phyloP scores from a whole-genome alignment of 441 rosid species.

The Euphorbia corollata region DNA sequence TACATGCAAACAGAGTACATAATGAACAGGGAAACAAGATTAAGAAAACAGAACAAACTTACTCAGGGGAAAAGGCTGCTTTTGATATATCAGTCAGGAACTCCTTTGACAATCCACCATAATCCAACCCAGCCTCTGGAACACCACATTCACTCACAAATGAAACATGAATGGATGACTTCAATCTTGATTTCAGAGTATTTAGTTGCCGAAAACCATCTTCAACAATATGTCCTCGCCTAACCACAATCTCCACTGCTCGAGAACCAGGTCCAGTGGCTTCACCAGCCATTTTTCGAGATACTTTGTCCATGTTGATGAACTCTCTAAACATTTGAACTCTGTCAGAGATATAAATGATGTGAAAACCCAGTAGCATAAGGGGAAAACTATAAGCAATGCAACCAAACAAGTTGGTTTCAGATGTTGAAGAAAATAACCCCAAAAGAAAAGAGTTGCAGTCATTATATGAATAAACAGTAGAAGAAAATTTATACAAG shows the following conservation, averaged over 20 bases:
- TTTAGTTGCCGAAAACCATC: conserved; percentile 90
- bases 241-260: conserved; percentile 81
- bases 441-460: conserved; percentile 7
- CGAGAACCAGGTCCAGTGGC: conserved; percentile 80
- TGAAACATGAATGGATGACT: conserved; percentile 88
- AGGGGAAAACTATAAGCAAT: conserved; percentile 14
- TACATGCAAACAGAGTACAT: conserved; percentile 13
- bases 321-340: conserved; percentile 96
- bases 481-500: background rate
- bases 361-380: conserved; percentile 21
- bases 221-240: conserved; percentile 86
- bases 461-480: background rate
- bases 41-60: conserved; percentile 31
- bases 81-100: conserved; percentile 94
- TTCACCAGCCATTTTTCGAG: conserved; percentile 91
- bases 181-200: conserved; percentile 76
- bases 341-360: conserved; percentile 39
- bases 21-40: conserved; percentile 18
- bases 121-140: conserved; percentile 98
- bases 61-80: conserved; percentile 90
- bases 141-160: conserved; percentile 97
- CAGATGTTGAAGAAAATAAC: conserved; percentile 8
- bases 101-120: conserved; percentile 96
- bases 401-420: background rate
- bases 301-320: conserved; percentile 83